Base-by-base conservation (phyloP, 306 rosid genomes). In the Inga laurina region DNA sequence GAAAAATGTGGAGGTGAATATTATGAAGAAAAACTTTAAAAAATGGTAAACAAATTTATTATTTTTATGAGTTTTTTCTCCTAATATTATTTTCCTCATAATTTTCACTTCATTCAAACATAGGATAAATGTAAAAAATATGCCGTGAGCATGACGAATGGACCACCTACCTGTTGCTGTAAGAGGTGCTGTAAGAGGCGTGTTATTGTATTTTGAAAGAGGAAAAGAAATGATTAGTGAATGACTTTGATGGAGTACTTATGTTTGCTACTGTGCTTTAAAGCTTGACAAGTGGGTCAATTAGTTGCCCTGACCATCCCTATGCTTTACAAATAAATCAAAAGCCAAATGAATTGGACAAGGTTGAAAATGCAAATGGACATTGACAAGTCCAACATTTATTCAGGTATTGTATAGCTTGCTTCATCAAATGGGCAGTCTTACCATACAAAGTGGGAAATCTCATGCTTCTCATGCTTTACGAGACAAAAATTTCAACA, bases 241-340 rank as follows among this genome's bases (percentile, higher is more conserved):
- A 81, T 81, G 80, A 71, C 71, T 70, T 70, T 81, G 80, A 51
- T 79, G 54, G 34, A 61, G 82, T 37, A 68, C 70, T 68, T 24
- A 56, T 56, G 44, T 41, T 30, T 52, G 34, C 32, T 21, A 21
- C 34, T 30, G 18, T 72, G 76, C 57, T 12, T 44, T 22, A 44
- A 72, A 45, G 39, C 12, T 6, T 51, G 10, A 24, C 21, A 5
- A 2, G 37, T 45, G 57, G 22, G 75, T 18, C 35, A 1, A 5
- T 68, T 69, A 4, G 3, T 4, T 69, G 13, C 3, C 16, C 18
- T 35, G 24, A 16, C 11, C n/a, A 13, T 14, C 11, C 13, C 13
- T 9, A 16, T 51, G 24, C 24, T 30, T 18, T 32, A 30, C 22
- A 73, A 6, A 9, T 27, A 24, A 72, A 74, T 49, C 4, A 49